Percentiles rank a stretch among this genome's conserved stretches.
Conservation (phyloP, 345 rosid genomes). For the Eutrema heterophyllum region DNA sequence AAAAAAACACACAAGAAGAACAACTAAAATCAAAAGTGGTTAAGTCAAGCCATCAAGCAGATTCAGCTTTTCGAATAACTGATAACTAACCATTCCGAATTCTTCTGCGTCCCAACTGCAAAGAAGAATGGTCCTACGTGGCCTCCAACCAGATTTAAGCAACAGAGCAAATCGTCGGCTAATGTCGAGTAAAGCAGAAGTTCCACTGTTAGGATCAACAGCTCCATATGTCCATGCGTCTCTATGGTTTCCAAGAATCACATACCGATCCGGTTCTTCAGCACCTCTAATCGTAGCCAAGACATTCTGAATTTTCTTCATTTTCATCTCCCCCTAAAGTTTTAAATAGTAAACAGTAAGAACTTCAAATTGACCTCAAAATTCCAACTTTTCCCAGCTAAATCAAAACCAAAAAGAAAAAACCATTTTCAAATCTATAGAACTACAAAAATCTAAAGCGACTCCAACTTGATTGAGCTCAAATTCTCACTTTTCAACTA, state of each 20-base stretch:
- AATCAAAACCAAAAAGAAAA: not conserved
- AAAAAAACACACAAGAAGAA: not conserved
- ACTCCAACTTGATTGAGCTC: too few relatives aligned
- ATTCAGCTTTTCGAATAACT: not conserved
- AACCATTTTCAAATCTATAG: not conserved
- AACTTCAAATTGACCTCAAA: not conserved
- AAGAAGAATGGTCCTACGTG: conserved; percentile 78
- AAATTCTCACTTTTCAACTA: too few relatives aligned
- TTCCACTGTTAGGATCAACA: conserved; percentile 97
- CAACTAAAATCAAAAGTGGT: not conserved
- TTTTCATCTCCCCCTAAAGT: conserved; percentile 67
- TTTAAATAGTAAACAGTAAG: not conserved
- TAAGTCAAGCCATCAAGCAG: not conserved
- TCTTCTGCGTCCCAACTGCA: conserved; percentile 99
- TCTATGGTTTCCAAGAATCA: conserved; percentile 85
- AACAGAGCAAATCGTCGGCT: conserved; percentile 63
- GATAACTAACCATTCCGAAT: conserved; percentile 88
- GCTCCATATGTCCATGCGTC: conserved; percentile 99
- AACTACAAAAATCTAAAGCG: not conserved
- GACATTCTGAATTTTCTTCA: conserved; percentile 57
- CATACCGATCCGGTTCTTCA: conserved; percentile 79
- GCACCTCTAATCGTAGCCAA: conserved; percentile 65
- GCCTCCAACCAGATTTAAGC: conserved; percentile 74
- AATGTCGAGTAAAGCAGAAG: conserved; percentile 90
- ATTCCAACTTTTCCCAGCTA: not conserved